These are phyloP conservation scores for Ophiocordyceps camponoti-leonardi DNA, from an alignment of 2,329 filamentous ascomycete genomes.

Conservation along the genomic window DNA sequence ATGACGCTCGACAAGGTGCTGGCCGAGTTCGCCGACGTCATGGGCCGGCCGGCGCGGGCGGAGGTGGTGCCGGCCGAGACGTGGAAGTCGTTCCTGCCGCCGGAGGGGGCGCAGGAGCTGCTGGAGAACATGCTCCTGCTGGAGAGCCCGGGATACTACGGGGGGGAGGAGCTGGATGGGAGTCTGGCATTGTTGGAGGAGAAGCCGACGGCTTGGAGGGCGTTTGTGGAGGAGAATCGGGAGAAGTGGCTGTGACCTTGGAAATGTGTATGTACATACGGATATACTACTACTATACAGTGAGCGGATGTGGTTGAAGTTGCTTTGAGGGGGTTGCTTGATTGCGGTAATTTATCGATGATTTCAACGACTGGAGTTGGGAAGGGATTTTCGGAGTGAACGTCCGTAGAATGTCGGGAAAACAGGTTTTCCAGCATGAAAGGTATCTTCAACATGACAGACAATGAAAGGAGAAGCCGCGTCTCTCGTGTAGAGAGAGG, in stretches of 20 bases:
- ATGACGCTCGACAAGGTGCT: conserved; percentile 14
- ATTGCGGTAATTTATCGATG: too few relatives aligned
- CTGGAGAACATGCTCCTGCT: conserved; percentile 24
- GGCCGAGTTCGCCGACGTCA: conserved; percentile 16
- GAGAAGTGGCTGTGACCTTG: neutral
- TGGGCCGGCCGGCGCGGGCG: conserved; percentile 14
- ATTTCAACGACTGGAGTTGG: too few relatives aligned
- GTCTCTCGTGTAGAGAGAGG: too few relatives aligned
- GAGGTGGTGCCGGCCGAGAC: conserved; percentile 14
- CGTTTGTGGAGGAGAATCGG: conserved; percentile 15
- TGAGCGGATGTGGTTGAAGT: too few relatives aligned
- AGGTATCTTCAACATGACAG: too few relatives aligned
- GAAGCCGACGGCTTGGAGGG: conserved; percentile 19
- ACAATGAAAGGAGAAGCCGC: too few relatives aligned
- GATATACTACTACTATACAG: too few relatives aligned
- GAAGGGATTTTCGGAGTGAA: too few relatives aligned
- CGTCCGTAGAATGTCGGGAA: too few relatives aligned
- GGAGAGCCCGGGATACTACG: conserved; percentile 24
- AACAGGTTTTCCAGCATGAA: too few relatives aligned
- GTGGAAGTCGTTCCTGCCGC: conserved; percentile 17
- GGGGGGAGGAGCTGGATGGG: conserved; percentile 13
- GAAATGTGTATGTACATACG: too few relatives aligned
- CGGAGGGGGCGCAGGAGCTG: conserved; percentile 15
- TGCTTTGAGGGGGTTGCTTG: too few relatives aligned
- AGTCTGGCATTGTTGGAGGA: conserved; percentile 16